Conservation (phyloP, 257 asterid genomes). For the Nicotiana knightiana region DNA sequence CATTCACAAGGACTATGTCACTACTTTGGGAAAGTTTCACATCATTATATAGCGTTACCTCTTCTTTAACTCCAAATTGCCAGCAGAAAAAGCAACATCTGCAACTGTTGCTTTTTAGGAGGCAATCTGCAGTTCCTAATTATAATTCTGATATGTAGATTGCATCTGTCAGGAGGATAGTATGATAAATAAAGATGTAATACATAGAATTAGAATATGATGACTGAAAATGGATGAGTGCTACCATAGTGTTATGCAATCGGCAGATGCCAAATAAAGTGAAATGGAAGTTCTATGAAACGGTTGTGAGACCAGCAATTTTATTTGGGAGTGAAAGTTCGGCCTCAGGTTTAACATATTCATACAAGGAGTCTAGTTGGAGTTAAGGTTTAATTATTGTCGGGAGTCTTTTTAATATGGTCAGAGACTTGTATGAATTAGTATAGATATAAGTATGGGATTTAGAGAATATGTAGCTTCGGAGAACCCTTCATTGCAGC, state of each 20-base stretch:
- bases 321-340: background rate
- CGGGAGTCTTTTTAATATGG: background rate
- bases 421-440: background rate
- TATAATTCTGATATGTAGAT: background rate
- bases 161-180: background rate
- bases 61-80: no score
- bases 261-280: background rate
- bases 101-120: no score
- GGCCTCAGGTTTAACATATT: background rate
- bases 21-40: no score
- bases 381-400: background rate
- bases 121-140: no score
- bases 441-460: background rate
- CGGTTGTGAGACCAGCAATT: background rate
- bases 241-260: background rate
- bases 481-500: background rate
- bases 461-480: background rate
- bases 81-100: no score
- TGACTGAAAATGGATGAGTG: background rate
- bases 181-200: background rate
- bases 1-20: no score
- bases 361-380: background rate
- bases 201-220: background rate
- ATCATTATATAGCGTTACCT: no score
- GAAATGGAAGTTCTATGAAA: background rate